phyloP scores from a whole-genome alignment of 2,329 filamentous ascomycete genomes.

The Aspergillus thermomutatus region DNA sequence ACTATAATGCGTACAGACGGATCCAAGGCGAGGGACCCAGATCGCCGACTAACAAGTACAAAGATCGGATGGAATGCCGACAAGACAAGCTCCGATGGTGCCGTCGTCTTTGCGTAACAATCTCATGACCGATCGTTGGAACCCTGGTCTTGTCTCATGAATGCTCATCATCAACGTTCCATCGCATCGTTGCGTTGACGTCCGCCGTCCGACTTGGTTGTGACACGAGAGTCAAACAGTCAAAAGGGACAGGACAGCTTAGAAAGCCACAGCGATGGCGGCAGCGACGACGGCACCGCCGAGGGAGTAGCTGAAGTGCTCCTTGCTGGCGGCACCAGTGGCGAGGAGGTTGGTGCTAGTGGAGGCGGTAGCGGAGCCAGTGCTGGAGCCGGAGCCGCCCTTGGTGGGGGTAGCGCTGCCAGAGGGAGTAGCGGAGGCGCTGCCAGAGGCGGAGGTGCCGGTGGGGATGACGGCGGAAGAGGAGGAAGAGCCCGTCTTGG shows the following conservation, averaged over 20 bases:
- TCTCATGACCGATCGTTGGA: background rate
- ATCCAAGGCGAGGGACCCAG: background rate
- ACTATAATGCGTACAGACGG: background rate
- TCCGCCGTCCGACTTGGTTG: background rate
- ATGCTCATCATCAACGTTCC: background rate
- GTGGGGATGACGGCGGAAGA: conserved; percentile 4
- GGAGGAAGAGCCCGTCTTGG: too few species aligned
- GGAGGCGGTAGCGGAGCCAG: background rate
- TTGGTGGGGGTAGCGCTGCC: conserved; percentile 2
- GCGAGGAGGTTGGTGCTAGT: background rate
- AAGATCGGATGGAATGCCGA: background rate
- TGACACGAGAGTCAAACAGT: background rate
- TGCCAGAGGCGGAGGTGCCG: conserved; percentile 1
- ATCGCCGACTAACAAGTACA: background rate
- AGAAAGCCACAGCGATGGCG: background rate
- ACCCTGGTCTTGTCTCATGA: background rate
- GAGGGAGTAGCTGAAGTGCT: conserved; percentile 1
- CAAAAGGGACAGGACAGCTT: background rate
- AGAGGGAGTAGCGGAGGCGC: conserved; percentile 5
- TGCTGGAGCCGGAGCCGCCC: background rate
- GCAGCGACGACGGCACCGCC: conserved; percentile 5
- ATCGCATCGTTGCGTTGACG: background rate
- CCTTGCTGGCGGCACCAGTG: conserved; percentile 4
- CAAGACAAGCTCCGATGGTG: background rate
- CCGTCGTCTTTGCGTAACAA: background rate